Evolutionary conservation across 2,329 filamentous ascomycete genomes (phyloP), one percentile per base, ranked within the genome.

Genomic region (Botrytis squamosa): DNA sequence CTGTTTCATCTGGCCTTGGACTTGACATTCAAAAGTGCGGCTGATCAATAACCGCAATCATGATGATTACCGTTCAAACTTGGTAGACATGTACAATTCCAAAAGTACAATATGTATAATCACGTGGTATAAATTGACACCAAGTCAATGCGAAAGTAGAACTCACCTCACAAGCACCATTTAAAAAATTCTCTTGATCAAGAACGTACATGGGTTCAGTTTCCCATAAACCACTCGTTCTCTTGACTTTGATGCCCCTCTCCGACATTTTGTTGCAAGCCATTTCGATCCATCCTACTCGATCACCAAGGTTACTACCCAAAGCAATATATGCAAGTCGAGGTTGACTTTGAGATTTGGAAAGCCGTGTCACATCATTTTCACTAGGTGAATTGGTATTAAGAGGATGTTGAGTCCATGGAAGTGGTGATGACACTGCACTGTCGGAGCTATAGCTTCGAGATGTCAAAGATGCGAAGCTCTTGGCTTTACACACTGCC

Each of bases 181-280:
- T 99, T 66, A 98, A 85, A 81, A 99, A 99, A 44, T 89, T 88
- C 76, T 91, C 90, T 82, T 99, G 96, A 76, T 98, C 92, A 76
- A 92, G 85, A 76, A 98, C 92, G 83, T 99, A 99, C 96, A 99
- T 99, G 36, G 96, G 94, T 78, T 93, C 90, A 5, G 95, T 99
- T 84, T 98, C 94, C 88, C 96, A 99, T 4, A 99, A 85, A 75
- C 90, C 92, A 82, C 95, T 98, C 0, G 95, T 97, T 78, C 91
- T 87, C 79, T 89, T 87, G 57, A 99, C 88, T 71, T 84, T 88
- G 80, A 98, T 93, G 49, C 90, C 90, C 36, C 89, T 86, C 63
- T 86, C 84, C 76, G 93, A 89, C 89, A 99, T 94, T 80, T 92
- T 88, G 63, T 85, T 86, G 81, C 94, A 95, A 0, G 96, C 95